phyloP scores from a whole-genome alignment of 1,284 basidiomycete species.

The Quambalaria eucalypti region DNA sequence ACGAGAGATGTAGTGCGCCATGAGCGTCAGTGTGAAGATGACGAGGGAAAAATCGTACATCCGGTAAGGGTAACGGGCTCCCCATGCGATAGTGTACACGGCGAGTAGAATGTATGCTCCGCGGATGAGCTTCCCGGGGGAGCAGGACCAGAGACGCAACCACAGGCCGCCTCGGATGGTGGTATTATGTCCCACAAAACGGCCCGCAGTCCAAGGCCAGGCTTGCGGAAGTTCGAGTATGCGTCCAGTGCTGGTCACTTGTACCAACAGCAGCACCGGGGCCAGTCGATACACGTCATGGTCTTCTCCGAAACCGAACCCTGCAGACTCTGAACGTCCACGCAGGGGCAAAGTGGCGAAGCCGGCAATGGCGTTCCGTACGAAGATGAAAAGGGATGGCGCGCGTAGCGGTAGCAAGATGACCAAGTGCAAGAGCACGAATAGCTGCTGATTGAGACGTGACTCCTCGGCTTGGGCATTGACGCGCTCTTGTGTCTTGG shows the following conservation, averaged over 20 bases:
- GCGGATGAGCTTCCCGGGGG: too few species aligned
- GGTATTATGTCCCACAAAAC: not conserved
- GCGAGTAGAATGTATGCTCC: slow-evolving; percentile 5
- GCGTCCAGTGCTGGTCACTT: slow-evolving; percentile 18
- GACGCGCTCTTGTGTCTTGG: slow-evolving; percentile 16
- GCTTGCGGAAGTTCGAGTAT: slow-evolving; percentile 8
- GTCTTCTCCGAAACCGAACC: slow-evolving; percentile 49
- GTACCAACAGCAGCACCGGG: slow-evolving; percentile 58
- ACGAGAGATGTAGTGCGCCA: slow-evolving; percentile 5
- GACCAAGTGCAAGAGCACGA: slow-evolving; percentile 68
- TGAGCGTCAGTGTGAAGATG: slow-evolving; percentile 17
- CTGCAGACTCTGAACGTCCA: too few species aligned
- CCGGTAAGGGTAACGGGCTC: slow-evolving; percentile 21
- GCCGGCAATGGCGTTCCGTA: slow-evolving; percentile 57
- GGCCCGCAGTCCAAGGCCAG: slow-evolving; percentile 5
- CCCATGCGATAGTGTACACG: slow-evolving; percentile 17
- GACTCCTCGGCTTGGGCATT: slow-evolving; percentile 15
- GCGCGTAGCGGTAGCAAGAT: slow-evolving; percentile 71
- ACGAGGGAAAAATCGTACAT: slow-evolving; percentile 24
- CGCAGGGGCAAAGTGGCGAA: too few species aligned
- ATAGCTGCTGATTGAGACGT: slow-evolving; percentile 52
- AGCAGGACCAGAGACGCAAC: too few species aligned
- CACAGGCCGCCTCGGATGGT: too few species aligned
- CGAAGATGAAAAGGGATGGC: slow-evolving; percentile 79
- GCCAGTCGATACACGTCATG: slow-evolving; percentile 62